Evolutionary conservation across 2,329 filamentous ascomycete genomes (phyloP).

Genomic region (Fusarium kyushuense): DNA sequence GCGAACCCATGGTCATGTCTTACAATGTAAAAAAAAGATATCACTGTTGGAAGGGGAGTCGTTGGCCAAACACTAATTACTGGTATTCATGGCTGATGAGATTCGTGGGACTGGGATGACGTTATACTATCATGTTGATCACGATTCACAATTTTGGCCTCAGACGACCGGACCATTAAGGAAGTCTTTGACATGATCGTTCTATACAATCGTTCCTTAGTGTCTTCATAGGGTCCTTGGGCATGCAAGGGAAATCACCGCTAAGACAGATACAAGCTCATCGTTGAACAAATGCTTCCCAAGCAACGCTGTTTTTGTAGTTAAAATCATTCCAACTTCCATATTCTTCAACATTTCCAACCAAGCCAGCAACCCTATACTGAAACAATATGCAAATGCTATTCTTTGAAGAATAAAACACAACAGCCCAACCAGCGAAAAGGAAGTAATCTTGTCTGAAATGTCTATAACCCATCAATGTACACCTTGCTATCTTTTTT

Average conservation of each 20-base stretch:
- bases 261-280: constrained; percentile 4
- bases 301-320: constrained; percentile 9
- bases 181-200: neutral
- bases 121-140: neutral
- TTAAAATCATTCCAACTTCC: constrained; percentile 19
- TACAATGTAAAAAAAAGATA: neutral
- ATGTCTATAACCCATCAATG: constrained; percentile 41
- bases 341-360: constrained; percentile 8
- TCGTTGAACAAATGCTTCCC: constrained; percentile 1
- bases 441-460: constrained; percentile 21
- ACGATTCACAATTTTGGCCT: neutral
- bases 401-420: constrained; percentile 11
- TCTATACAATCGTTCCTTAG: constrained; percentile 1
- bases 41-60: neutral
- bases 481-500: constrained; percentile 23
- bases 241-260: neutral
- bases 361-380: constrained; percentile 12
- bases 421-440: constrained; percentile 9
- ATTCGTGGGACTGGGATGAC: neutral
- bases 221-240: constrained; percentile 24
- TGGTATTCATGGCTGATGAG: neutral
- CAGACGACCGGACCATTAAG: neutral
- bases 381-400: constrained; percentile 32
- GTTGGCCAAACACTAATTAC: neutral
- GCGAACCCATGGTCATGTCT: constrained; percentile 23